Evolutionary conservation across 176 grass and related monocot species (phyloP), one percentile per base, ranked within the genome.

Genomic region (Miscanthus lutarioriparius): DNA sequence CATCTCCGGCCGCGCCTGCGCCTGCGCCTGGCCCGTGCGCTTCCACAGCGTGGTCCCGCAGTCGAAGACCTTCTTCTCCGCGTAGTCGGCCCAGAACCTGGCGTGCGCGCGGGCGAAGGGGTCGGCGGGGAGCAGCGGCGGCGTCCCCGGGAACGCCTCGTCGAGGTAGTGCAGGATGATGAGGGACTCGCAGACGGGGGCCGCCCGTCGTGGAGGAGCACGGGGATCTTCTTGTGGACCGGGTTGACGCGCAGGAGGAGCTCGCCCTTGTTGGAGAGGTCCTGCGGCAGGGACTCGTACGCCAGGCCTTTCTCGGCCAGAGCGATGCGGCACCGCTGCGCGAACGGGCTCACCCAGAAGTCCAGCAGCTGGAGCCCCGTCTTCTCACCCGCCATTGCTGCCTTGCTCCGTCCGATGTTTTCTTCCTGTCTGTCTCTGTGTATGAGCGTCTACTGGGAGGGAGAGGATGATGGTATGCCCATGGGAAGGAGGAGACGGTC

Each of bases 221-320:
- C 85, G 0, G 92, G 92, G 40, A 94, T 22, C 82, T 94, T 92
- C 75, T 88, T 88, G 74, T 92, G 74, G 17, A 95, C 10, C 14
- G 94, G 94, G 70, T 96, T 96, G 83, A 83, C 72, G 7, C 80
- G 73, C 17, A 94, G 81, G 26, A 97, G 76, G 51, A 91, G 84
- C 3, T 77, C 67, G 72, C 94, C 88, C 89, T 97, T 94, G 27
- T 81, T 67, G 27, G 0, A 13, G 1, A 88, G 81, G 36, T 77
- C 44, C 85, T 91, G 62, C 58, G 88, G 79, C 47, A 81, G 49
- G 75, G 84, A 83, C 68, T 83, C 83, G 64, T 88, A 89, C 1
- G 68, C 4, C 1, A 91, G 69, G 6, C 74, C 75, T 39, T 97
- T 97, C 84, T 93, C 87, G 0, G 78, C 91, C 53, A 97, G 22